Evolutionary conservation across 1,284 basidiomycete species (phyloP).

Genomic region (Melampsora americana): DNA sequence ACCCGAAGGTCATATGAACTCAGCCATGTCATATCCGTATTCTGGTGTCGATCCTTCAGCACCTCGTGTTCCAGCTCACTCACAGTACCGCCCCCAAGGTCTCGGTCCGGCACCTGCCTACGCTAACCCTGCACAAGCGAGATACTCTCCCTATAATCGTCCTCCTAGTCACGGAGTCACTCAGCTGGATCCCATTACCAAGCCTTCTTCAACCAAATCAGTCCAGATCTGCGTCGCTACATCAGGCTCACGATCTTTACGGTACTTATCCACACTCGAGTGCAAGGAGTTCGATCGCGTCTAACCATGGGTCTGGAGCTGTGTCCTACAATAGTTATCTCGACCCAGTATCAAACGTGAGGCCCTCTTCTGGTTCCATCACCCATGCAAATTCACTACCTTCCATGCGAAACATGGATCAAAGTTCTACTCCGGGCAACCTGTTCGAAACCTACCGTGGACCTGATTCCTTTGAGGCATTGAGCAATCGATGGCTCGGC

Average conservation of each 20-base stretch:
- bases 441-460: conserved; percentile 43
- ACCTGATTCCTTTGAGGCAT: conserved; percentile 39
- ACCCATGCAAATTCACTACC: background rate
- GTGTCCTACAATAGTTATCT: background rate
- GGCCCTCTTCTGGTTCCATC: background rate
- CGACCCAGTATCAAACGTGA: background rate
- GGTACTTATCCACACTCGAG: conserved; percentile 8
- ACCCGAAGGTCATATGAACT: background rate
- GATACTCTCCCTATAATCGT: conserved; percentile 42
- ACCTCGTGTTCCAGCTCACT: conserved; percentile 8
- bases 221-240: background rate
- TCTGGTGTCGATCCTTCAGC: conserved; percentile 13
- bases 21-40: background rate
- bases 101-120: conserved; percentile 5
- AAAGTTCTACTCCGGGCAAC: conserved; percentile 12
- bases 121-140: conserved; percentile 6
- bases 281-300: background rate
- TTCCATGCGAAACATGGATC: conserved; percentile 23
- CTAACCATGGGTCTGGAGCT: conserved; percentile 1
- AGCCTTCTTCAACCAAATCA: conserved; percentile 33
- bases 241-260: background rate
- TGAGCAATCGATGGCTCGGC: conserved; percentile 40
- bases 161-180: conserved; percentile 37
- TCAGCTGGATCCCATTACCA: conserved; percentile 38
- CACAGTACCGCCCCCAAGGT: conserved; percentile 1